Evolutionary conservation across 2,329 filamentous ascomycete genomes (phyloP).

Genomic region (Penicillium sp.): DNA sequence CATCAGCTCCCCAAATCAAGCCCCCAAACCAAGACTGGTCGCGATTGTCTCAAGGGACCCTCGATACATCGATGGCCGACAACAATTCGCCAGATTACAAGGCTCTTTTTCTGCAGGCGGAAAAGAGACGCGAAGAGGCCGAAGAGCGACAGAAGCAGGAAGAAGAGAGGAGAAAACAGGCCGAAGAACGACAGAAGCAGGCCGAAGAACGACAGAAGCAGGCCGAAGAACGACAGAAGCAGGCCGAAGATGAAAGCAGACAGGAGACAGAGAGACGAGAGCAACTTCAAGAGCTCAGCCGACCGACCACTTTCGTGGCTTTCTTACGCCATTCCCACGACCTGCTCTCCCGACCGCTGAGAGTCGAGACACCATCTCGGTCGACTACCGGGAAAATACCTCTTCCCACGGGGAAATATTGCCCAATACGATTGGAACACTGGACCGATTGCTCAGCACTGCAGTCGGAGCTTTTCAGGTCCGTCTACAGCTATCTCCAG

Average conservation of each 20-base stretch:
- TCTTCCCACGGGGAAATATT: constrained; percentile 20
- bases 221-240: too few relatives aligned
- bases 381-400: constrained; percentile 23
- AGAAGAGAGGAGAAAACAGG: too few relatives aligned
- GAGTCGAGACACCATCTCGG: constrained; percentile 16
- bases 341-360: constrained; percentile 15
- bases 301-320: constrained; percentile 6
- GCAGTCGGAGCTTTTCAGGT: neutral
- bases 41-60: neutral
- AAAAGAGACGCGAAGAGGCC: neutral
- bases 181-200: too few relatives aligned
- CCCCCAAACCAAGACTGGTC: neutral
- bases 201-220: too few relatives aligned
- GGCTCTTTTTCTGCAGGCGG: constrained; percentile 5
- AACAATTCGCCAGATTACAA: constrained; percentile 9
- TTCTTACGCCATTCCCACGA: constrained; percentile 13
- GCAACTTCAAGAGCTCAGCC: constrained; percentile 1
- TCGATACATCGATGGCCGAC: constrained; percentile 6
- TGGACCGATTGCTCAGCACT: constrained; percentile 17
- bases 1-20: neutral
- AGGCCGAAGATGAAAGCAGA: too few relatives aligned
- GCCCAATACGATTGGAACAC: constrained; percentile 14
- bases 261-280: neutral
- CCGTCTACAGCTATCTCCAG: constrained; percentile 14
- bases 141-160: too few relatives aligned